phyloP scores from a whole-genome alignment of 352 stramenopile genomes.

The Phytophthora vignae region DNA sequence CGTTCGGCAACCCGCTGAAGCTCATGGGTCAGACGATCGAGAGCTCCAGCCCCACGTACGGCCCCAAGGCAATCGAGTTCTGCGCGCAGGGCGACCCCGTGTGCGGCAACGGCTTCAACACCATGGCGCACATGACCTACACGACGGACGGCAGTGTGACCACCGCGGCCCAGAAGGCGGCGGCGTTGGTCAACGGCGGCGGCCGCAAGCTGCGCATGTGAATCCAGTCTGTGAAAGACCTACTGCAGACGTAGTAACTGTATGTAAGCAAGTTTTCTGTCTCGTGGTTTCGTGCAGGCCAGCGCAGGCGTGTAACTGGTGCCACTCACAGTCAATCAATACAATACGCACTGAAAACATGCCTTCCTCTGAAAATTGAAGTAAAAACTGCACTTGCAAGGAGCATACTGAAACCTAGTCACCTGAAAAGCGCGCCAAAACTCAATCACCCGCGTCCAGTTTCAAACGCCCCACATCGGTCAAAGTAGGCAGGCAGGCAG shows the following conservation, averaged over 20 bases:
- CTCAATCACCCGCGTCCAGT: not conserved
- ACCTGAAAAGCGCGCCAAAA: not conserved
- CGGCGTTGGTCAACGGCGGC: slow-evolving; percentile 11
- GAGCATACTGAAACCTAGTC: not conserved
- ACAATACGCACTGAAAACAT: too few species aligned
- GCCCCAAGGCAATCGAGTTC: slow-evolving; percentile 40
- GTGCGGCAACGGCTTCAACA: slow-evolving; percentile 41
- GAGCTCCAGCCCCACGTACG: slow-evolving; percentile 35
- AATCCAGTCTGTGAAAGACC: not conserved
- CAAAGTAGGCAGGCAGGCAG: too few species aligned
- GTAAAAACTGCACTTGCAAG: too few species aligned
- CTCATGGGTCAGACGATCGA: slow-evolving; percentile 39
- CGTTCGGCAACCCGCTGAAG: slow-evolving; percentile 46
- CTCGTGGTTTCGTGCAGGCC: not conserved
- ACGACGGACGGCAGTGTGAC: slow-evolving; percentile 37
- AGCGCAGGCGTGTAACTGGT: too few species aligned
- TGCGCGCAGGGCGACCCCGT: slow-evolving; percentile 45
- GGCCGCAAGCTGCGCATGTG: not conserved
- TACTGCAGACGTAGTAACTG: not conserved
- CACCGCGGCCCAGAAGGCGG: slow-evolving; percentile 34
- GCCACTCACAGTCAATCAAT: not conserved
- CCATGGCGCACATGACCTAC: slow-evolving; percentile 41
- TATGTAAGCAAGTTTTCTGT: not conserved
- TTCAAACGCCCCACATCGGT: not conserved
- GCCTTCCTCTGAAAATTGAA: too few species aligned